Base-by-base conservation (phyloP, 441 rosid species). In the Viola pubescens region DNA sequence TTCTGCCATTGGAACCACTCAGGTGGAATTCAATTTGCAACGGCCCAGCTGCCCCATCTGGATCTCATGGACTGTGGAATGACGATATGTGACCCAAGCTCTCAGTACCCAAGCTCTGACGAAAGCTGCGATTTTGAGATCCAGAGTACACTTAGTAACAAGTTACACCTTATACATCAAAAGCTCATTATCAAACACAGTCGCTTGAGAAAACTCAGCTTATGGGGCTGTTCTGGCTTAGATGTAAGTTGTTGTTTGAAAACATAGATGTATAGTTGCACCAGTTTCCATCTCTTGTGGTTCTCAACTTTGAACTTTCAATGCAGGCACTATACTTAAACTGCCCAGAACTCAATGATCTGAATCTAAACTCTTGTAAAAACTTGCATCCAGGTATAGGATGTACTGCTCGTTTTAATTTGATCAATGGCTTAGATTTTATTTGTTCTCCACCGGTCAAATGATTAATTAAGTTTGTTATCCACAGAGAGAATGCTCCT, bases 21-120 rank as follows among this genome's bases (percentile, higher is more conserved):
- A 94, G 99, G 97, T 76, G 99, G 99, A 62, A 85, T 94, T 66
- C 99, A 94, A 64, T 94, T 94, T 81, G 99, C 97, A 44, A 79
- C 88, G 0, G 95, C 96, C 49, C 96, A 90, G 53, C 62, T 94
- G 52, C 99, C 99, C 63, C 87, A 68, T 71, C 96, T 94, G 56
- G 96, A 90, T 70, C 88, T 90, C 54, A 79, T 94, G 94, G 99
- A 94, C 65, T 94, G 99, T 67, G 97, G 99, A 60, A 86, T 94
- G 96, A 85, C 86, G 39, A 73, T 90, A 64, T 78, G 86, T 59
- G 95, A 88, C 60, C 81, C 87, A 26, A 70, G 61, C 73, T 74
- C 75, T 40, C 78, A 73, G 57, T 54, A 66, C 66, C 62, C 68
- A 41, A 64, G 51, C 61, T 52, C 68, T 37, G 79, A 70, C 64